Percentiles rank a stretch among this genome's conserved stretches.
These are phyloP conservation scores for Tylopilus felleus DNA, from an alignment of 768 basidiomycete genomes.

Conservation along the genomic window DNA sequence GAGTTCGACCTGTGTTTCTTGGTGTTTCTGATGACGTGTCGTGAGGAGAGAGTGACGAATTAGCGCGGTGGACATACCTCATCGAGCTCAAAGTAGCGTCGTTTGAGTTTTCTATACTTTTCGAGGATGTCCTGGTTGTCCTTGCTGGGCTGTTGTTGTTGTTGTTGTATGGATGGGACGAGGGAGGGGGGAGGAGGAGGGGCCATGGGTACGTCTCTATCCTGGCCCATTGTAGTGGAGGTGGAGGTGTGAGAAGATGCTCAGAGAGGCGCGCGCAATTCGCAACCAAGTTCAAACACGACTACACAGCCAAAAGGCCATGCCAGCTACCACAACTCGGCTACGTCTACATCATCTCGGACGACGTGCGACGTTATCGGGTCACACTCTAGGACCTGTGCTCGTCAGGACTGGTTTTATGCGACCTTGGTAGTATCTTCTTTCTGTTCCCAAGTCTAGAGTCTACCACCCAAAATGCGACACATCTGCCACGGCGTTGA, in stretches of 20 bases:
- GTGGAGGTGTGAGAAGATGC: conserved; percentile 30
- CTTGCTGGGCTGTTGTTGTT: conserved; percentile 29
- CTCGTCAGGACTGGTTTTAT: not conserved
- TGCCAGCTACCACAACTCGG: conserved; percentile 7
- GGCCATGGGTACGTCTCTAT: conserved; percentile 52
- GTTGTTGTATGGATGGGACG: conserved; percentile 27
- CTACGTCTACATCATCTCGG: not conserved
- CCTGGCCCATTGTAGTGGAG: conserved; percentile 38
- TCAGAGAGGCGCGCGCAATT: too few species aligned
- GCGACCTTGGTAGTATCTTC: not conserved
- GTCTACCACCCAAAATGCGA: not conserved
- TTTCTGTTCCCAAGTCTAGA: too few species aligned
- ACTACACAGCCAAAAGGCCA: conserved; percentile 26
- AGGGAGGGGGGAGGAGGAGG: conserved; percentile 39
- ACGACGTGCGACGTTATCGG: not conserved
- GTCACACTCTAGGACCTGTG: not conserved
- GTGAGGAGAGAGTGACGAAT: not conserved
- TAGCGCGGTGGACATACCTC: conserved; percentile 48
- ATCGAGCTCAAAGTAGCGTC: conserved; percentile 64
- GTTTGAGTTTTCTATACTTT: conserved; percentile 65
- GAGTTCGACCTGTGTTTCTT: conserved; percentile 55
- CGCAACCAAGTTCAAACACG: conserved; percentile 31
- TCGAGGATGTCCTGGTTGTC: conserved; percentile 49
- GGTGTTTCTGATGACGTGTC: conserved; percentile 45
- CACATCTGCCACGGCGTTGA: conserved; percentile 19